Evolutionary conservation across 768 basidiomycete genomes (phyloP), one percentile per base, ranked within the genome.

Genomic region (Tulasnella sp.): DNA sequence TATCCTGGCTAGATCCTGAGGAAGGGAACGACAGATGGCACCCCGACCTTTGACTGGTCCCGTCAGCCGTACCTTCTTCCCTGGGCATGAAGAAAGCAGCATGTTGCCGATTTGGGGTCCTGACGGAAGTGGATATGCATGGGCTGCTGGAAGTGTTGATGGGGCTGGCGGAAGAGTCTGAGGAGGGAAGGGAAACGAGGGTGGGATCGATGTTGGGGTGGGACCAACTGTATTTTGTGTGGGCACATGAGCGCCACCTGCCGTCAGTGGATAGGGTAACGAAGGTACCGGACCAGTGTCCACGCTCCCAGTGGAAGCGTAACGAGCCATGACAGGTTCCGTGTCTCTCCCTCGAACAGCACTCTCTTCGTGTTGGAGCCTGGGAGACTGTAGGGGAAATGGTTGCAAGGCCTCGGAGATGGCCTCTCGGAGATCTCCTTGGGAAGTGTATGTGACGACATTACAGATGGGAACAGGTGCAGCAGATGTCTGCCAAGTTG

Each of bases 11-110:
- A 98, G 67, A 70, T 98, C 93, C 17, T 74, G 73, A n/a, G 73
- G 69, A 4, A 98, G 69, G 66, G 93, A 86, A 59, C 93, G 75
- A 67, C 85, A 89, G 31, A 98, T 85, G 2, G 83, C 82, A 42
- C 78, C 77, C 12, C 93, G 75, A 3, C 92, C 90, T 65, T 80
- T 81, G 8, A 83, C 76, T 29, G 86, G 83, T 2, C 62, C 64
- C 31, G 59, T 61, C 62, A 74, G 63, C 25, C 73, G 63, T 11
- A 74, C 83, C 76, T 96, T 91, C 70, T 98, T 98, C 3, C 93
- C 93, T 2, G 93, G 93, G 71, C 94, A 97, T 5, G 87, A 91
- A 5, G 86, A 90, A 31, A 97, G 69, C 49, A 84, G 76, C 19
- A 98, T 70, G 67, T 98, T 97, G n/a, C 93, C 93, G 7, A 94